These are phyloP conservation scores for Amanita rubescens DNA, from an alignment of 768 basidiomycete genomes.

Conservation along the genomic window DNA sequence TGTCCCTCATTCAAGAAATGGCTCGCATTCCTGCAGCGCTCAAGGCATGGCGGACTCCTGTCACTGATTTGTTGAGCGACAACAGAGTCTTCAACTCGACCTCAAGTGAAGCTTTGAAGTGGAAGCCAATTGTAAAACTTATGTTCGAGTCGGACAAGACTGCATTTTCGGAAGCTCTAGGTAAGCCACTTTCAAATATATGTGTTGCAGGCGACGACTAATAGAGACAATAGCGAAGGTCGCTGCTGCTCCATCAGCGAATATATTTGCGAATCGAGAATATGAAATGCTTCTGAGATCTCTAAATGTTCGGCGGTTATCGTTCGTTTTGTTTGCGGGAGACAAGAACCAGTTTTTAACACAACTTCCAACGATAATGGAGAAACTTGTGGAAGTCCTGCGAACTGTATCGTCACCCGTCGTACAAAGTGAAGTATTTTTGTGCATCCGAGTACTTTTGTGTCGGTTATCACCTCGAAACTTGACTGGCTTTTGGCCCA, in stretches of 20 bases:
- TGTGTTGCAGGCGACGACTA: conserved; percentile 13
- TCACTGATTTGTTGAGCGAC: conserved; percentile 80
- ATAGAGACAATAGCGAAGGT: conserved; percentile 48
- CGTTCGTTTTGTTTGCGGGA: conserved; percentile 78
- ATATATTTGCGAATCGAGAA: conserved; percentile 94
- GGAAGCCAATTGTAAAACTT: conserved; percentile 73
- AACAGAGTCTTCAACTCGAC: conserved; percentile 78
- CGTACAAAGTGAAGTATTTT: conserved; percentile 91
- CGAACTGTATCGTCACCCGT: conserved; percentile 71
- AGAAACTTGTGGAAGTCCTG: conserved; percentile 90
- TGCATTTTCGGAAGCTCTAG: conserved; percentile 74
- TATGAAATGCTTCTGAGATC: conserved; percentile 88
- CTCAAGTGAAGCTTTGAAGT: conserved; percentile 47
- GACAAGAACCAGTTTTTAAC: conserved; percentile 89
- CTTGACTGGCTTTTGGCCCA: conserved; percentile 94
- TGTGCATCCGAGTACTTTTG: conserved; percentile 86
- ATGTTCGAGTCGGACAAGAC: conserved; percentile 85
- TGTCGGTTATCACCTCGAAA: conserved; percentile 90
- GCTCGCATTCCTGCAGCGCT: conserved; percentile 65
- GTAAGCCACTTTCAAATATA: conserved; percentile 40
- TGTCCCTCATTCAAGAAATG: conserved; percentile 73
- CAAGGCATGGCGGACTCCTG: conserved; percentile 79
- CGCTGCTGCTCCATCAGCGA: conserved; percentile 81
- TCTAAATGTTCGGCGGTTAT: conserved; percentile 78
- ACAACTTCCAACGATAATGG: conserved; percentile 90